Percentiles rank a stretch among this genome's conserved stretches.
Evolutionary conservation across 257 asterid genomes (phyloP).

Genomic region (Solanum neorickii): DNA sequence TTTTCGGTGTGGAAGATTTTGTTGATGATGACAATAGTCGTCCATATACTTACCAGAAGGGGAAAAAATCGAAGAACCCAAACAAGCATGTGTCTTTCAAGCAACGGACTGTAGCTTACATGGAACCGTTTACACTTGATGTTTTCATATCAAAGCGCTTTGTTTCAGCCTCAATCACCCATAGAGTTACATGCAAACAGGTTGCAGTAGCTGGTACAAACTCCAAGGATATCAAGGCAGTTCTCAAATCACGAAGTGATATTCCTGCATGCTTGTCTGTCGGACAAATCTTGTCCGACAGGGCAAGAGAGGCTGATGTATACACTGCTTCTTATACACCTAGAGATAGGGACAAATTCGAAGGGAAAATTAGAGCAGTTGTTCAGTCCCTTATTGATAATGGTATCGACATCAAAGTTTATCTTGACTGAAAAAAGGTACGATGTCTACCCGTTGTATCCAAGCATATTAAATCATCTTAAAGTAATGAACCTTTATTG

Average conservation of each 20-base stretch:
- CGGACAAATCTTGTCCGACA: constrained; percentile 64
- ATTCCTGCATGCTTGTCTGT: constrained; percentile 83
- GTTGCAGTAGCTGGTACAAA: constrained; percentile 97
- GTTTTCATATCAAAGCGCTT: constrained; percentile 82
- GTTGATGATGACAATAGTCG: constrained; percentile 82
- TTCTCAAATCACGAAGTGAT: constrained; percentile 67
- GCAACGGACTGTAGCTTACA: constrained; percentile 76
- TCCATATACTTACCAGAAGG: constrained; percentile 81
- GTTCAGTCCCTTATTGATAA: constrained; percentile 88
- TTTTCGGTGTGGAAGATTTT: constrained; percentile 92
- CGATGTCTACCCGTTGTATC: background rate
- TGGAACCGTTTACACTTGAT: constrained; percentile 92
- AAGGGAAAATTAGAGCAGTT: constrained; percentile 93
- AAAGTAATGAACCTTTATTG: background rate
- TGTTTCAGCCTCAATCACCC: constrained; percentile 88
- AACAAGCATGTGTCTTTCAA: constrained; percentile 77
- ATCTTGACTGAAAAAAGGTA: constrained; percentile 47
- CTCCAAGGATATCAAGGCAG: constrained; percentile 92
- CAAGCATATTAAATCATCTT: background rate
- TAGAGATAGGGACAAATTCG: constrained; percentile 83
- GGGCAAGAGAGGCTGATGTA: constrained; percentile 92
- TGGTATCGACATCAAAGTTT: constrained; percentile 82
- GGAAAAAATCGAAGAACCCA: constrained; percentile 66
- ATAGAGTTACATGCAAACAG: constrained; percentile 89
- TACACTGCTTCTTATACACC: constrained; percentile 83